These are phyloP conservation scores for Collariella sp. DNA, from an alignment of 495 filamentous ascomycete genomes.

Conservation along the genomic window DNA sequence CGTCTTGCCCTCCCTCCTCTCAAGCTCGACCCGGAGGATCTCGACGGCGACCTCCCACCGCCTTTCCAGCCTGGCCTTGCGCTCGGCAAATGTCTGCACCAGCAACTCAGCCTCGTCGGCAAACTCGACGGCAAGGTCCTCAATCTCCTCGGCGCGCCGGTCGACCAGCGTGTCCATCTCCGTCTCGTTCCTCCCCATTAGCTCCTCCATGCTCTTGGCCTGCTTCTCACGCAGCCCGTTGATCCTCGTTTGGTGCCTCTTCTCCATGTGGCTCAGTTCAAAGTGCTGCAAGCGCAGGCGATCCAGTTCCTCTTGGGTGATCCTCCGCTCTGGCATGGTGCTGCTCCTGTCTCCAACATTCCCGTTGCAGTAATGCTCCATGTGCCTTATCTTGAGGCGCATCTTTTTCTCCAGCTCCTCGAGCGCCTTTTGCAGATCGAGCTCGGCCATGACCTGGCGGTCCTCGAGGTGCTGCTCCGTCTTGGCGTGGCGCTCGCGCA, in stretches of 20 bases:
- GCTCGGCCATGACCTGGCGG: slow-evolving; percentile 64
- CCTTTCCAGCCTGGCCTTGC: slow-evolving; percentile 41
- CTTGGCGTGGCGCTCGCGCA: slow-evolving; percentile 41
- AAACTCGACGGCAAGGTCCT: slow-evolving; percentile 50
- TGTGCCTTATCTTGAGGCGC: slow-evolving; percentile 61
- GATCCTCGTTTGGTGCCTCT: slow-evolving; percentile 62
- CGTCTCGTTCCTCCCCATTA: slow-evolving; percentile 53
- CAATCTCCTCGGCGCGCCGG: slow-evolving; percentile 44
- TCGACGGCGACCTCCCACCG: slow-evolving; percentile 60
- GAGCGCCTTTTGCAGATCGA: slow-evolving; percentile 44
- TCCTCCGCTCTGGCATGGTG: slow-evolving; percentile 34
- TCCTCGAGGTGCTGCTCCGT: slow-evolving; percentile 60
- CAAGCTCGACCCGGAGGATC: slow-evolving; percentile 52
- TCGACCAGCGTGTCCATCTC: slow-evolving; percentile 51
- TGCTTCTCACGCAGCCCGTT: slow-evolving; percentile 75
- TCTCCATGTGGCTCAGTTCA: slow-evolving; percentile 58
- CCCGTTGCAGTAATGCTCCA: slow-evolving; percentile 69
- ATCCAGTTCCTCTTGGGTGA: slow-evolving; percentile 49
- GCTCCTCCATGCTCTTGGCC: slow-evolving; percentile 56
- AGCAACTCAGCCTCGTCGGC: slow-evolving; percentile 46
- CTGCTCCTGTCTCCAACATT: background rate
- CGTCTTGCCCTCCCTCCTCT: slow-evolving; percentile 37
- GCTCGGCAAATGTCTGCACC: slow-evolving; percentile 39
- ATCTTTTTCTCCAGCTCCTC: slow-evolving; percentile 51
- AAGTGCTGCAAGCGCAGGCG: slow-evolving; percentile 67